Base-by-base conservation (phyloP, 1,284 basidiomycete species). In the Trichosporon sp. region DNA sequence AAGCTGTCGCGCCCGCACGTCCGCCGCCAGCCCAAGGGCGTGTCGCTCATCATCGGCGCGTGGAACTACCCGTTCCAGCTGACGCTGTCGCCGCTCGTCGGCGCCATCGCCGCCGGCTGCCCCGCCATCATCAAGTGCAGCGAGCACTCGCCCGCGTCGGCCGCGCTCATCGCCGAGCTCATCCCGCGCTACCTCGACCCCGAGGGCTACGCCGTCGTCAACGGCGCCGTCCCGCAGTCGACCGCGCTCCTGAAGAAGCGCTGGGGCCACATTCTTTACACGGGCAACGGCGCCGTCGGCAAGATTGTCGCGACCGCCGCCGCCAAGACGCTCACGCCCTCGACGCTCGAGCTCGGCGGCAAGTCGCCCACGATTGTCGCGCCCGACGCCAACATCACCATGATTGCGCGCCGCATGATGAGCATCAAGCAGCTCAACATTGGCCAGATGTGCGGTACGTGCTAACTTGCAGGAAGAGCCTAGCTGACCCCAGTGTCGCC, bases 301-400 rank as follows among this genome's bases (percentile, higher is more conserved):
- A 88, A 86, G 74, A 89, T 97, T 70, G 88, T 98, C 11, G 89
- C 91, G 8, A 83, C 86, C 0, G 94, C 95, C 0, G 93, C 93
- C 3, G 93, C 92, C 9, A 91, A 95, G 81, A 89, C 90, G 67
- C 84, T 97, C 21, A 93, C 93, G 0, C 93, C 95, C 0, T 85
- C 91, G 27, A 90, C 92, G 7, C 87, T 95, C 60, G 94, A 83
- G 72, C 86, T 92, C 8, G 90, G 91, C 32, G 90, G 91, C 66
- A 96, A 96, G 84, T 92, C 89, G 21, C 93, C 94, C 1, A 91
- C 90, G 13, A 87, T 95, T 74, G 84, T 96, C 64, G 90, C 94
- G 77, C 85, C 90, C 0, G 86, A 85, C 63, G 85, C 85, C 38
- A 83, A 84, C 64, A 71, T 87, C 53, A 76, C 74, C 67, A 83